Evolutionary conservation across 2,329 filamentous ascomycete species (phyloP).

Genomic region (Aureobasidium sp.): DNA sequence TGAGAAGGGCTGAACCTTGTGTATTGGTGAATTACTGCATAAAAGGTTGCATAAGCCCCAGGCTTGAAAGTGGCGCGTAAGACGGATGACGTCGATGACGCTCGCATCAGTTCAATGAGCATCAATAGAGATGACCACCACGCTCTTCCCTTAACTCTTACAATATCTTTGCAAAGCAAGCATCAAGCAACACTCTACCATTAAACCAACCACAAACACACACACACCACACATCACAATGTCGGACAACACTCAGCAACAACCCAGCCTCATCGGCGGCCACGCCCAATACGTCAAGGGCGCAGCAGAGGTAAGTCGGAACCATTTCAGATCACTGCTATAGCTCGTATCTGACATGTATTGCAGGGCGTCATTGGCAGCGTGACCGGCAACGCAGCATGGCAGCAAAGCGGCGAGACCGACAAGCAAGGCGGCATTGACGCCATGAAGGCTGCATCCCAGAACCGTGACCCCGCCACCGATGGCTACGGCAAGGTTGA

Average conservation of each 20-base stretch:
- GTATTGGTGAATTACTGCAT: background rate
- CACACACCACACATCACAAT: conserved; percentile 11
- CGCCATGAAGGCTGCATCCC: conserved; percentile 54
- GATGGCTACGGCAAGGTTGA: conserved; percentile 58
- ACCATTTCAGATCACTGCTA: background rate
- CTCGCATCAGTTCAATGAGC: background rate
- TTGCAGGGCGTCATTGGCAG: conserved; percentile 53
- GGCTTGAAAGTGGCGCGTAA: background rate
- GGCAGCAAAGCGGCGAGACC: conserved; percentile 57
- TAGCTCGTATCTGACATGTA: background rate
- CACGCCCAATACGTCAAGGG: conserved; percentile 65
- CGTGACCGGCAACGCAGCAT: conserved; percentile 55
- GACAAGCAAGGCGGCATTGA: conserved; percentile 57
- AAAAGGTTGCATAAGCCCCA: background rate
- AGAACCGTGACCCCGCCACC: conserved; percentile 46
- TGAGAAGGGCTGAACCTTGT: background rate
- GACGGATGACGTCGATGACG: conserved; percentile 1
- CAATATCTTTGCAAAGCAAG: background rate
- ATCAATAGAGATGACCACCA: background rate
- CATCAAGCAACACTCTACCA: background rate
- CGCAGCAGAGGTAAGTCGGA: conserved; percentile 51
- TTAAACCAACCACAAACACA: background rate
- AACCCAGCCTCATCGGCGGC: conserved; percentile 54
- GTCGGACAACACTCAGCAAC: conserved; percentile 29
- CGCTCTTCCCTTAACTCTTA: background rate